Evolutionary conservation across 352 stramenopile genomes (phyloP).

Genomic region (Globisporangium orthogonon): DNA sequence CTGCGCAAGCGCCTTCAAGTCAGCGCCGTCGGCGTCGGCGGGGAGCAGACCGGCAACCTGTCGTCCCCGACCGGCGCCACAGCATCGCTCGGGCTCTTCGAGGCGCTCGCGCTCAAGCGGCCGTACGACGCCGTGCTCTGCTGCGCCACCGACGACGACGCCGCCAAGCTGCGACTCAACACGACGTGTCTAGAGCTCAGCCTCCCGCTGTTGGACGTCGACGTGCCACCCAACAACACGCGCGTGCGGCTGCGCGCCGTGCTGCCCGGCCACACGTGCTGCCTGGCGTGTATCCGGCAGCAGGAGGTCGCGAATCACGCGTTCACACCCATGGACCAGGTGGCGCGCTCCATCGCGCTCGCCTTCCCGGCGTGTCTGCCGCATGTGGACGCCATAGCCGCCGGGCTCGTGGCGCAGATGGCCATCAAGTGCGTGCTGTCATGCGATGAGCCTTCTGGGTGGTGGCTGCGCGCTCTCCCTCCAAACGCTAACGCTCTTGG

Average conservation of each 20-base stretch:
- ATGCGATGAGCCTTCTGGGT: no score
- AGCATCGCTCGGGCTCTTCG: conserved; percentile 22
- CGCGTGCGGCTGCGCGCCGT: conserved; percentile 21
- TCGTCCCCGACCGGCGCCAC: background rate
- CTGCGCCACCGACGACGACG: conserved; percentile 20
- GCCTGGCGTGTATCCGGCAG: conserved; percentile 23
- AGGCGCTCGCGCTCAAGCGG: conserved; percentile 28
- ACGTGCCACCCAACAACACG: conserved; percentile 19
- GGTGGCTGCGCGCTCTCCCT: background rate
- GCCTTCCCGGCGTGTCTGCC: conserved; percentile 29
- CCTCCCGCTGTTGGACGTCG: conserved; percentile 27
- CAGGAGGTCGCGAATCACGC: conserved; percentile 3
- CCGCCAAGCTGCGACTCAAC: conserved; percentile 19
- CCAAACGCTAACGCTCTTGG: background rate
- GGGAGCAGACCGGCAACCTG: background rate
- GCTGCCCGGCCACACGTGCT: conserved; percentile 34
- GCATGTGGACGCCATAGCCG: conserved; percentile 28
- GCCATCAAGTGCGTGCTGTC: conserved; percentile 22
- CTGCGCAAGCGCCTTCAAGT: conserved; percentile 33
- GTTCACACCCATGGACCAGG: conserved; percentile 15
- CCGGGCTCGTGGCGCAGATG: conserved; percentile 23
- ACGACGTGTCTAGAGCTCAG: conserved; percentile 37
- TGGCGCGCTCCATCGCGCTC: conserved; percentile 25
- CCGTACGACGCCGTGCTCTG: conserved; percentile 35
- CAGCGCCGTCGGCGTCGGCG: conserved; percentile 15